Base-by-base conservation (phyloP, 2,329 filamentous ascomycete genomes). In the Botrytis byssoidea region DNA sequence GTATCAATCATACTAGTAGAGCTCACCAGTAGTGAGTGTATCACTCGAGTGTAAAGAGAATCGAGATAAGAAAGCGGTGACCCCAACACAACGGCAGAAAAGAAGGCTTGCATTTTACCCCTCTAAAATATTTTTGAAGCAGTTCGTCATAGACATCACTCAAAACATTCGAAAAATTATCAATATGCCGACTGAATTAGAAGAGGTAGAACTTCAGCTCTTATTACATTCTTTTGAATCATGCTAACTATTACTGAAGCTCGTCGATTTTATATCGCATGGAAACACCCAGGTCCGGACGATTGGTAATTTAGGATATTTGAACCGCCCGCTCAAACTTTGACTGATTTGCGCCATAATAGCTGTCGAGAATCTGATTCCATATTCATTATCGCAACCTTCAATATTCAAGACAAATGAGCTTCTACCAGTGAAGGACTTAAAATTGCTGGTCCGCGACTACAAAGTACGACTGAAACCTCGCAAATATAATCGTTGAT, bases 221-320 rank as follows among this genome's bases (percentile, higher is more conserved):
- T 3, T 46, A 35, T 1, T 32, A 2, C 4, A n/a, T 40, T 5
- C 22, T 25, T n/a, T 12, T 35, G 57, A 64, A 60, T 22, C 9
- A 14, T 32, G 10, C 40, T 48, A 32, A 75, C 75, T 77, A 65
- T 78, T 57, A 67, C 37, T 74, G 66, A 78, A 97, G 93, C 90
- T 97, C 71, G 94, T 98, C 75, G 94, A 94, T 82, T 98, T 98
- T 83, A 92, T 98, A 74, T 92, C 93, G 83, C 92, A 97, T 84
- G 93, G 93, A 74, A 97, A 97, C 82, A 93, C 94, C 60, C 93
- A 97, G 82, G 94, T 98, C 77, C 90, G 96, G 78, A 90, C 93
- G 82, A 88, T 95, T 77, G 91, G 91, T 92, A 67, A 84, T 79
- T 83, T 76, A 32, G 2, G 32, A n/a, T 63, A 12, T 44, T 44